Percentiles rank a stretch among this genome's conserved stretches.
Evolutionary conservation across 352 stramenopile genomes (phyloP).

Genomic region (Phytophthora rubi): DNA sequence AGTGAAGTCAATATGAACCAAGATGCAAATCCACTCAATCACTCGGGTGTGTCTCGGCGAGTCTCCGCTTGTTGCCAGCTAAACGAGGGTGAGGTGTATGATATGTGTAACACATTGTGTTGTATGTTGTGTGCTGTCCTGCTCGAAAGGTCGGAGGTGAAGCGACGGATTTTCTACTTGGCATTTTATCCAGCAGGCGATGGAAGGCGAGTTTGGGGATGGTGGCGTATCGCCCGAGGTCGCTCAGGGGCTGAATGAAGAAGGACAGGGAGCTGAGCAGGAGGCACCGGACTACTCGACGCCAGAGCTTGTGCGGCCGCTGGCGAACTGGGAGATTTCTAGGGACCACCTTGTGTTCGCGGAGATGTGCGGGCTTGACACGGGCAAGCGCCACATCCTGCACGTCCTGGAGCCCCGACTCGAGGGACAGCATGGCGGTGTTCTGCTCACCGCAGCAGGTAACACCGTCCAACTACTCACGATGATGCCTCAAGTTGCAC

Average conservation of each 20-base stretch:
- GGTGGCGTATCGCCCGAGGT: conserved; percentile 1
- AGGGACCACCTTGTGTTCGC: conserved; percentile 77
- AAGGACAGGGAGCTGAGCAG: conserved; percentile 2
- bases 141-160: not conserved
- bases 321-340: conserved; percentile 77
- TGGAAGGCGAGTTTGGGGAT: conserved; percentile 16
- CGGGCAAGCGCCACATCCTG: conserved; percentile 69
- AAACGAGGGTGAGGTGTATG: too few species aligned
- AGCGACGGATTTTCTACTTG: too few species aligned
- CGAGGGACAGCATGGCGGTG: conserved; percentile 48
- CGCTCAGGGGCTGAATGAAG: conserved; percentile 9
- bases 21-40: not conserved
- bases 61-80: not conserved
- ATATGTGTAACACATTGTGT: too few species aligned
- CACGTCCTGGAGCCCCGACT: conserved; percentile 61
- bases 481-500: conserved; percentile 35
- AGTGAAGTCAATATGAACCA: not conserved
- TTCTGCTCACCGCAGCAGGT: conserved; percentile 70
- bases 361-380: conserved; percentile 68
- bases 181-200: not conserved
- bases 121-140: too few species aligned
- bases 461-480: conserved; percentile 81
- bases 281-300: conserved; percentile 37
- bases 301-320: conserved; percentile 45
- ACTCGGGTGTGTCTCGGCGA: not conserved